phyloP scores from a whole-genome alignment of 345 rosid species.

The Melaleuca quinquenervia region DNA sequence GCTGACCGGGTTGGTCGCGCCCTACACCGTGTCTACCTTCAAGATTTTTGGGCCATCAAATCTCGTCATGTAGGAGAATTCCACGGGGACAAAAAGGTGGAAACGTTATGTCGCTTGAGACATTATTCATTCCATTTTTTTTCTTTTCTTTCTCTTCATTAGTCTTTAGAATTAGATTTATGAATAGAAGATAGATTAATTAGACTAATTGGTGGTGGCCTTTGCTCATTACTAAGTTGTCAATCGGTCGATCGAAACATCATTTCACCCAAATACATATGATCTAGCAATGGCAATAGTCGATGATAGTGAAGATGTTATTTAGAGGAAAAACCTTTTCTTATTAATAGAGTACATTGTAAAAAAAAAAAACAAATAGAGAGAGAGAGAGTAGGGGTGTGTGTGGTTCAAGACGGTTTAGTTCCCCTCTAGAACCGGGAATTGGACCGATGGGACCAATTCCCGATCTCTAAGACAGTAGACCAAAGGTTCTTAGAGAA shows the following conservation, averaged over 20 bases:
- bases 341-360: not conserved
- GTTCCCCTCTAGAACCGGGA: too few relatives aligned
- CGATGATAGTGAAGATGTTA: not conserved
- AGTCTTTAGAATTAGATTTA: not conserved
- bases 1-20: not conserved
- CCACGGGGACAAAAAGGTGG: not conserved
- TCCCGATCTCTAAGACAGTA: too few relatives aligned
- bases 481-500: too few relatives aligned
- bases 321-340: not conserved
- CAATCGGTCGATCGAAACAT: not conserved
- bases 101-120: not conserved
- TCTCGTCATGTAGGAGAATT: not conserved
- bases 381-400: too few relatives aligned
- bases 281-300: accelerated
- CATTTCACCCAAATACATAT: not conserved
- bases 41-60: not conserved
- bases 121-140: not conserved
- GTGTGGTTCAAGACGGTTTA: too few relatives aligned
- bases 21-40: accelerated
- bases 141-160: not conserved
- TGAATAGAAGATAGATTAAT: accelerated
- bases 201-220: not conserved
- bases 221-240: not conserved
- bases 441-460: too few relatives aligned
- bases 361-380: not conserved